Evolutionary conservation across 176 grass and related monocot species (phyloP).

Genomic region (Carex scoparia): DNA sequence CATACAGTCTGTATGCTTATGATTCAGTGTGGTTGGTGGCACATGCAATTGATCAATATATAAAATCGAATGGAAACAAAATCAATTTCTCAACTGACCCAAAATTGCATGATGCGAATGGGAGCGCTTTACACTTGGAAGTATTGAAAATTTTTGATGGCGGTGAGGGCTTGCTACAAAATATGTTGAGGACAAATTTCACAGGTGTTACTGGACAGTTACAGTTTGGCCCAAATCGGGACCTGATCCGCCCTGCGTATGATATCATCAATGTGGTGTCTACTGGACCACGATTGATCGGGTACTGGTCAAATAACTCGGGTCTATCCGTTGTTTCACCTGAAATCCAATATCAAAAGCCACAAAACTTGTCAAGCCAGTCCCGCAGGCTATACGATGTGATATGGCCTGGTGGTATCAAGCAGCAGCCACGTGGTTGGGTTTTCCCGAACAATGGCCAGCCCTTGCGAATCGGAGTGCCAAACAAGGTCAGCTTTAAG

Average conservation of each 20-base stretch:
- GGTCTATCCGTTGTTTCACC: conserved; percentile 56
- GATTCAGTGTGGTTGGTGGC: conserved; percentile 70
- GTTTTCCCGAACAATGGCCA: conserved; percentile 69
- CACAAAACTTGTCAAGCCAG: conserved; percentile 43
- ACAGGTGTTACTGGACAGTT: conserved; percentile 58
- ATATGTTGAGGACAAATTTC: conserved; percentile 63
- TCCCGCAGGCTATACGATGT: conserved; percentile 35
- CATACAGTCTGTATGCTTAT: conserved; percentile 79
- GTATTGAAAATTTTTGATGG: conserved; percentile 52
- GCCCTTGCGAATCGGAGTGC: conserved; percentile 69
- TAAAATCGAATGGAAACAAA: conserved; percentile 30
- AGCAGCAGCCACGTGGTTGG: conserved; percentile 50
- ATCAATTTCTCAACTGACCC: conserved; percentile 60
- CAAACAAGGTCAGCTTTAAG: conserved; percentile 68
- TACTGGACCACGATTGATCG: conserved; percentile 43
- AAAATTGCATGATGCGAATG: conserved; percentile 43
- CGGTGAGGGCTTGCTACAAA: conserved; percentile 49
- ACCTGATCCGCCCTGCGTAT: conserved; percentile 58
- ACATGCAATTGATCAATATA: conserved; percentile 53
- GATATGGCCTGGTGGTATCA: conserved; percentile 53
- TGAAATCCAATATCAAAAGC: conserved; percentile 53
- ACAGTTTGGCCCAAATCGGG: conserved; percentile 47
- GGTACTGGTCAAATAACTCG: conserved; percentile 76
- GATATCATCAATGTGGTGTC: conserved; percentile 59
- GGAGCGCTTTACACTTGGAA: conserved; percentile 47